Base-by-base conservation (phyloP, 352 stramenopile genomes). In the Peronosclerospora sorghi region DNA sequence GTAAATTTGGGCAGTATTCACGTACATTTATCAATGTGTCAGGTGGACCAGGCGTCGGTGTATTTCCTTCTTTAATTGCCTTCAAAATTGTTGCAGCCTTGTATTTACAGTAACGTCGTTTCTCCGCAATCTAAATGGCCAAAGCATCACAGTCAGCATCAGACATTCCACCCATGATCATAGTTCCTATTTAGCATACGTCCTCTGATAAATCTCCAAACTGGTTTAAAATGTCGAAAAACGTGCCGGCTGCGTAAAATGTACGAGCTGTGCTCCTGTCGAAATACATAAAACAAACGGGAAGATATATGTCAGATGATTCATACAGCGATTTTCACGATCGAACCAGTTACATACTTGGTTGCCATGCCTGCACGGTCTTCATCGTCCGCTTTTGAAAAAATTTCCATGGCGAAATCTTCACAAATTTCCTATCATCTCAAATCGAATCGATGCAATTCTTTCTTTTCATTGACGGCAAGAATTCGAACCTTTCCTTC, bases 201-300 rank as follows among this genome's bases (percentile, higher is more conserved):
- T 91, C 68, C 29, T 95, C 76, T 8, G 72, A 75, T 24, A 83
- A 67, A 2, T 84, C 58, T 26, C 92, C 85, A 68, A 98, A 98
- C 64, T 98, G 94, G 43, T 91, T 81, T 37, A 98, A 65, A 40
- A 97, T 96, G 59, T 98, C 94, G 42, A 97, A 96, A 63, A 98
- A 98, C 8, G 73, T 95, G 26, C 86, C 90, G 1, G 94, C 94
- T 0, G 92, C 93, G 72, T 98, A 98, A 69, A 98, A 98, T 15
- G 84, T 97, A 27, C 86, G 77, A 34, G 95, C 95, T 13, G 94
- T 98, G 46, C 78, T 84, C 50, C 79, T 92, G 37, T 18, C 52
- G 9, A 40, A 8, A n/a, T 21, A n/a, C 17, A 21, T 14, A 30
- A 35, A n/a, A 13, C 9, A 35, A n/a, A 35, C 8, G 12, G 5